Base-by-base conservation (phyloP, 2,329 filamentous ascomycete species). In the Fusarium redolens region DNA sequence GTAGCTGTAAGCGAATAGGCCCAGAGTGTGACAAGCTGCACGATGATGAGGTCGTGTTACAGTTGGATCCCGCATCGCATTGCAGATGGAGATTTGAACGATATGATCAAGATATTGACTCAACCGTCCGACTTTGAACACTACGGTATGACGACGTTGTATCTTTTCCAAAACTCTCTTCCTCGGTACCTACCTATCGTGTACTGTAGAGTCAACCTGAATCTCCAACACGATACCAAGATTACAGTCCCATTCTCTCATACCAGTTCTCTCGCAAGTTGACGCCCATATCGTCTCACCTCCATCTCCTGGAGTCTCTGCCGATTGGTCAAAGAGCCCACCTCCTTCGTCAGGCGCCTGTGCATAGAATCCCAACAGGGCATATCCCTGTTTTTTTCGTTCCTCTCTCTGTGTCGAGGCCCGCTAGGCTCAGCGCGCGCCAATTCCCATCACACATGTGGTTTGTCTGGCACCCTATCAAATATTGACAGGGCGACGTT, bases 371-470 rank as follows among this genome's bases (percentile, higher is more conserved):
- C 60, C 52, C 48, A 64, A 41, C 70, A 70, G 54, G 70, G 70
- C 38, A 33, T 30, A 69, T 69, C 70, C 61, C 41, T 73, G 68
- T 63, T 70, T 65, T 66, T 58, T 45, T 28, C 31, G n/a, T 57
- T 47, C 25, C 50, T 60, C 15, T 54, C 33, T 40, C 20, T 14
- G 8, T 31, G 43, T 25, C 38, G 67, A 59, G 58, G 54, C 55
- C 68, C 69, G 65, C 51, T 56, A 52, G 62, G 48, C 57, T 55
- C 62, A 58, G 65, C 54, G 64, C 65, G 62, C 64, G 63, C 65
- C 65, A 64, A 69, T 64, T 64, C 56, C 52, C 72, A 64, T 65
- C 72, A 69, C 74, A 77, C 75, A 78, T 78, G 77, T 79, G 76
- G 75, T 77, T 54, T 56, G 56, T 48, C 59, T 59, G 37, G 44